Evolutionary conservation across 257 asterid species (phyloP), one percentile per base, ranked within the genome.

Genomic region (Petunia secreta): DNA sequence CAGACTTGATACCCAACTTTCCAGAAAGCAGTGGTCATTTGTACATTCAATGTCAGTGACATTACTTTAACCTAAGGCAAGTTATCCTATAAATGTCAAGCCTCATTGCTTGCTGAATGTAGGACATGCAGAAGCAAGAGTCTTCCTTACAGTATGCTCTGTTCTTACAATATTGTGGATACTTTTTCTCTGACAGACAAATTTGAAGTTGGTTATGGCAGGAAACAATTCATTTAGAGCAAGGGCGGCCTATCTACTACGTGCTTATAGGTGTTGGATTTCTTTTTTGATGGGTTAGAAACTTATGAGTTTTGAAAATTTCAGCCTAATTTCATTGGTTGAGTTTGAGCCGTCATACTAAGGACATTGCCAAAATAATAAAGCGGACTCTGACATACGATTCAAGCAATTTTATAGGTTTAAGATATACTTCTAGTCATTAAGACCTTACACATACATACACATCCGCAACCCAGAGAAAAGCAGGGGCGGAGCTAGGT

Each of bases 21-120:
- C 73, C 50, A 39, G 73, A 65, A 65, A 65, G 50, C 73, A 65
- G 40, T 65, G 38, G 73, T 39, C 50, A 65, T 39, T 65, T 14
- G 50, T 39, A 65, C 73, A 65, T 39, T 39, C 16, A 39, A 1
- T 65, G 50, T 50, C 73, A 65, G 50, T 65, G 1, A 65, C 14
- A 10, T 65, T 1, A 65, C 50, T 39, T 34, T 63, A 37, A 38
- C 73, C 73, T 13, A 65, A 39, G 5, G 50, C 10, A 5, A 43
- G 73, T 65, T 39, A 39, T 13, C 73, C 73, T 64, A 38, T 13
- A 64, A 8, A 65, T 39, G 50, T 39, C 73, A 65, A 39, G 73
- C 50, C 50, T 65, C 50, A 14, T 65, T 13, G 50, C 5, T 39
- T 39, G 73, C 34, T 65, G 2, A 2, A 39, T 65, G 50, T 39